Evolutionary conservation across 106 monocot species (phyloP), one percentile per base, ranked within the genome.

Genomic region (Allium fistulosum): DNA sequence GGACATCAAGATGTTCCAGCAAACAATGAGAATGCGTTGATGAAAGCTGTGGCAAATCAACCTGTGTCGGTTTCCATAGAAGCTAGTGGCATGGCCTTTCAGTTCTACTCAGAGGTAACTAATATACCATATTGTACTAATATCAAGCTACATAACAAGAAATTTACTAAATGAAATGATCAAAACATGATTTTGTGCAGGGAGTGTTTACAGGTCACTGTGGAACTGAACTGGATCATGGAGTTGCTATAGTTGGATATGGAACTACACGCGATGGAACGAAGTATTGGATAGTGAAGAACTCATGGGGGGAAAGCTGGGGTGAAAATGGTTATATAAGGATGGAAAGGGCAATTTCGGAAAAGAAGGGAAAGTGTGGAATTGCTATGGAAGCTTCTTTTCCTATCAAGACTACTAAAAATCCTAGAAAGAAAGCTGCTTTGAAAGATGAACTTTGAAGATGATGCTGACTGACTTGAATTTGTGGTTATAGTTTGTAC

Each of bases 31-130:
- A 49, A 9, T 0, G 63, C 76, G 12, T 70, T 86, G 5, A 27
- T 73, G 61, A 78, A 82, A 50, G 83, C 83, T 1, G 86, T 81
- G 27, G 79, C 90, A 0, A 74, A 79, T 49, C 86, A 86, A 62
- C 86, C 86, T 4, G 74, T 90, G 0, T 81, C 86, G 0, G 78
- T 86, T 7, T 70, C 78, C 7, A 79, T 90, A 16, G 78, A 81
- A 53, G 80, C 80, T 10, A 62, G 80, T 11, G 73, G 78, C 10
- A 46, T 11, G 26, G 70, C 48, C 16, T 83, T 85, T 46, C 83
- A 80, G 61, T 83, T 85, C 62, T 90, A 90, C 73, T 74, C 72
- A 2, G 70, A 71, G 76, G 78, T 76, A 48, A 55, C 16, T 56
- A 22, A 1, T 22, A 22, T 22, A 22, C 22, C 22, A 22, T 12